Evolutionary conservation across 1,284 basidiomycete genomes (phyloP), one percentile per base, ranked within the genome.

Genomic region (Cystobasidiaceae sp.): DNA sequence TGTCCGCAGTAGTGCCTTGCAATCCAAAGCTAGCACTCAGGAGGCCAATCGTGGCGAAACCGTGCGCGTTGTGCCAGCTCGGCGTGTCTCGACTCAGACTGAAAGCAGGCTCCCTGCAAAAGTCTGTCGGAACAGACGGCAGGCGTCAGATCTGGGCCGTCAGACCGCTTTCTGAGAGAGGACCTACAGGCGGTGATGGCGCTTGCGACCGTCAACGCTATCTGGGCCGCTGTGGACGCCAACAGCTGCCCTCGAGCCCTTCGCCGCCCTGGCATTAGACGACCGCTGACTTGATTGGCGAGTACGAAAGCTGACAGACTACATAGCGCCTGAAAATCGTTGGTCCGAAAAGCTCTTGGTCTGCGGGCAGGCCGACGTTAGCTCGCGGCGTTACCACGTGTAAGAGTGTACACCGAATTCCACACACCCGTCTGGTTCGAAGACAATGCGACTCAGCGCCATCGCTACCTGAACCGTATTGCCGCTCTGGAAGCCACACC

Each of bases 401-500:
- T n/a, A n/a, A n/a, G n/a, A n/a, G n/a, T 39, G 37, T n/a, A n/a
- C n/a, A n/a, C n/a, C n/a, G 19, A 37, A 52, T 4, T 33, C 7
- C 8, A n/a, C 8, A 50, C 7, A 11, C 9, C 54, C 17, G 21
- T 37, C 54, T 30, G 28, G 37, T 28, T 39, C 39, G 25, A 27
- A 56, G 9, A 27, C 30, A 4, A 37, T 30, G 13, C 54, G 54
- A 28, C 37, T 43, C 6, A 56, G 17, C 21, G 54, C 54, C 37
- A 56, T 56, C n/a, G 19, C 54, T n/a, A 56, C 54, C 25, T 56
- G 54, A 17, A 44, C 54, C 27, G 54, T 21, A 21, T 56, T 56
- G 9, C 54, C 54, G 30, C 34, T 44, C 37, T 56, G 54, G 25
- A 56, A 56, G 25, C 54, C 54, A 27, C 30, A 23, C 54, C 54